Evolutionary conservation across 495 filamentous ascomycete species (phyloP), one percentile per base, ranked within the genome.

Genomic region (Tetracladium marchalianum): DNA sequence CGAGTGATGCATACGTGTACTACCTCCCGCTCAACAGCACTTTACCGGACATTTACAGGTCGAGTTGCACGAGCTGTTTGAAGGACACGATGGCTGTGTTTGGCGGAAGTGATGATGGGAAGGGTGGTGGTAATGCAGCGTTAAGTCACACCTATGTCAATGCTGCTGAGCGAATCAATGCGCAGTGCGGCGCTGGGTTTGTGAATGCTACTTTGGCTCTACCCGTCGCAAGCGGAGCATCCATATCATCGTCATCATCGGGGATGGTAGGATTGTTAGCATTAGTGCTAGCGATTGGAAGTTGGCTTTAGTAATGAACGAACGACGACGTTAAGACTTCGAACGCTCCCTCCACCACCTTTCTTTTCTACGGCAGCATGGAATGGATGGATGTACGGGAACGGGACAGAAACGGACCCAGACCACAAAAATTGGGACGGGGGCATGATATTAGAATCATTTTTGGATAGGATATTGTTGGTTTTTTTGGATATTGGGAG

Each of bases 11-110:
- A 32, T 85, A 88, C 49, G 66, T 90, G 13, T 98, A 96, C 66
- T 87, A 81, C 54, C 66, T 97, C 1, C 84, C 92, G 5, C 70
- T 94, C 34, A 90, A 90, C 22, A 75, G 72, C n/a, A 49, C 63
- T 4, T 63, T 96, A 2, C 79, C 83, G 0, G 69, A 69, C 4
- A 73, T 71, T 4, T 71, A 76, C 15, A 63, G 69, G 13, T 85
- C 87, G 1, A 78, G 77, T 4, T 93, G 87, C 60, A 73, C 71
- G 46, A 50, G 64, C n/a, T 93, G 87, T 55, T 61, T 85, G 19
- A 66, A 77, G 53, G 63, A 80, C 33, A 85, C 82, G 0, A 87
- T 93, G 82, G 66, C 66, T 13, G 60, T 86, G 34, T 90, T 81
- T 53, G 11, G 19, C 39, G 18, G 15, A 5, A 27, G 22, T 27